Percentiles rank a stretch among this genome's conserved stretches.
Evolutionary conservation across 2,329 filamentous ascomycete genomes (phyloP).

Genomic region (Penicillium sp.): DNA sequence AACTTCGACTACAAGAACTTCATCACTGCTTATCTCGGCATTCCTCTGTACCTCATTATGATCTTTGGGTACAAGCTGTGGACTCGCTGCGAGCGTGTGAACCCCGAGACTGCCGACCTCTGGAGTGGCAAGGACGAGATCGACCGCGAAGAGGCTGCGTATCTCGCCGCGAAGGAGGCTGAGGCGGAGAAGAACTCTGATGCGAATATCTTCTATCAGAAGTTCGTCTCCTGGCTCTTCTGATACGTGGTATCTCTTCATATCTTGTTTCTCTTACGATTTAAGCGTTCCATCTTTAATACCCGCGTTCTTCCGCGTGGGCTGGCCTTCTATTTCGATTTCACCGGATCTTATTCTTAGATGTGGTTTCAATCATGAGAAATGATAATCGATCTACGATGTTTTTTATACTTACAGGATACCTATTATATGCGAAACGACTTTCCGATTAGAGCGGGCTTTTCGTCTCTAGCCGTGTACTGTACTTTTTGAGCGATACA

Average conservation of each 20-base stretch:
- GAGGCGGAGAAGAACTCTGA: slow-evolving; percentile 35
- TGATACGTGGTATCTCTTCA: slow-evolving; percentile 25
- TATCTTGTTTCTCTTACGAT: background rate
- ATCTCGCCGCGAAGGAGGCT: slow-evolving; percentile 55
- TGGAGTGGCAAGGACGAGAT: slow-evolving; percentile 70
- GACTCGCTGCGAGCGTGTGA: slow-evolving; percentile 54
- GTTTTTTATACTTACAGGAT: background rate
- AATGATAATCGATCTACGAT: background rate
- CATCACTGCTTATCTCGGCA: slow-evolving; percentile 72
- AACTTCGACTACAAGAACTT: slow-evolving; percentile 71
- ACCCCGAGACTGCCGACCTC: slow-evolving; percentile 61
- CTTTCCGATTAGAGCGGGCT: too few relatives aligned
- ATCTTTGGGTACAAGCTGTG: slow-evolving; percentile 65
- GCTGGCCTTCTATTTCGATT: background rate
- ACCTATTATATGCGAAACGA: too few relatives aligned
- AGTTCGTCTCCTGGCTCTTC: slow-evolving; percentile 60
- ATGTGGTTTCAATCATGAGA: background rate
- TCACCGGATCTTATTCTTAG: background rate
- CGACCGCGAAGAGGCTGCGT: slow-evolving; percentile 68
- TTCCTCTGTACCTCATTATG: slow-evolving; percentile 67
- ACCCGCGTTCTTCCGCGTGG: background rate
- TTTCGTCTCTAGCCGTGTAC: too few relatives aligned
- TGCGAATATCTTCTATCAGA: slow-evolving; percentile 55
- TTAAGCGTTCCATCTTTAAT: background rate
- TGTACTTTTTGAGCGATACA: too few relatives aligned